phyloP scores from a whole-genome alignment of 768 basidiomycete species.

The Lentinus tigrinus region DNA sequence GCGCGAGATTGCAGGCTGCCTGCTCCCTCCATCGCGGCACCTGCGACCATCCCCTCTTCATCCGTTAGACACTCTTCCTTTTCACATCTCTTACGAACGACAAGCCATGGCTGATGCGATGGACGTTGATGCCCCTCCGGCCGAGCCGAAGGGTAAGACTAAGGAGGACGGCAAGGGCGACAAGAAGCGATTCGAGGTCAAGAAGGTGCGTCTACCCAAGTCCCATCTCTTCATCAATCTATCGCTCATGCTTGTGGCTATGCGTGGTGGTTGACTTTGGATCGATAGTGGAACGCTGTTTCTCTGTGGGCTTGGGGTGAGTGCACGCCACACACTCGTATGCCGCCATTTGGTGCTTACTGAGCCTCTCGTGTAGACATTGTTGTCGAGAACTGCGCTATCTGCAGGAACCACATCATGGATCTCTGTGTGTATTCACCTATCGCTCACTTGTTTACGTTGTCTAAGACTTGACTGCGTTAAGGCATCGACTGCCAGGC shows the following conservation, averaged over 20 bases:
- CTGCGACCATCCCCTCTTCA: not conserved
- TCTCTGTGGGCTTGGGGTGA: slow-evolving; percentile 98
- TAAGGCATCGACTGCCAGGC: slow-evolving; percentile 99
- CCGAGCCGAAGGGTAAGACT: slow-evolving; percentile 36
- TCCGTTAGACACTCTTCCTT: not conserved
- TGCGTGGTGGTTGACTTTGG: not conserved
- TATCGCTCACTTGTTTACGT: slow-evolving; percentile 1
- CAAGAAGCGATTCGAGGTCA: slow-evolving; percentile 94
- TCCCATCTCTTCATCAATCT: not conserved
- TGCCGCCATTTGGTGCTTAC: slow-evolving; percentile 4
- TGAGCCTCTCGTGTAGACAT: slow-evolving; percentile 60
- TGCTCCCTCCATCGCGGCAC: slow-evolving; percentile 14
- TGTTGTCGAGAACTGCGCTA: slow-evolving; percentile 98
- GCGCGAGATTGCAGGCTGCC: slow-evolving; percentile 10
- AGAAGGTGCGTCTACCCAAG: slow-evolving; percentile 67
- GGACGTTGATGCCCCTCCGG: slow-evolving; percentile 66
- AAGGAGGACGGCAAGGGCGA: slow-evolving; percentile 61
- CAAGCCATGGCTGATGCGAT: slow-evolving; percentile 53
- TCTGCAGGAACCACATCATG: slow-evolving; percentile 99
- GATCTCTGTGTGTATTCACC: slow-evolving; percentile 77
- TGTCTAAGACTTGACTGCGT: not conserved
- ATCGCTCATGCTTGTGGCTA: not conserved
- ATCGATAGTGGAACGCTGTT: slow-evolving; percentile 92
- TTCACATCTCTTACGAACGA: not conserved
- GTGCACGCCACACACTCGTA: slow-evolving; percentile 17